These are phyloP conservation scores for Fusarium irregulare DNA, from an alignment of 2,329 filamentous ascomycete genomes.

Conservation along the genomic window DNA sequence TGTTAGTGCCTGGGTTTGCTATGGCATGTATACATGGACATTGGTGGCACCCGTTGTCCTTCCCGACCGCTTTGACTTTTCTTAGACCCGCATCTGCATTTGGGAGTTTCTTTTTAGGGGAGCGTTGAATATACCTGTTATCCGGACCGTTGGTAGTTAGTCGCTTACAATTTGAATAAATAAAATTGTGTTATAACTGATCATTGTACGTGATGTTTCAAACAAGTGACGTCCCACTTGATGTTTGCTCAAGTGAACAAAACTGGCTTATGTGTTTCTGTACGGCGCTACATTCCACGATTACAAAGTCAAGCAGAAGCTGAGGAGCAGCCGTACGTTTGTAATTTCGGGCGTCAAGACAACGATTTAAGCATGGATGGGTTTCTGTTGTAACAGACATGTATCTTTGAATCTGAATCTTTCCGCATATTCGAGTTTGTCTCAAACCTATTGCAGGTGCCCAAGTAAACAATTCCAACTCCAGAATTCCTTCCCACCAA, in stretches of 20 bases:
- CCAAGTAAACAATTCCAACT: constrained; percentile 36
- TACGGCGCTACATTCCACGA: not conserved
- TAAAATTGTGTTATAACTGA: not conserved
- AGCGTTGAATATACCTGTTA: constrained; percentile 29
- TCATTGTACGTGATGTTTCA: not conserved
- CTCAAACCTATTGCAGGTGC: constrained; percentile 31
- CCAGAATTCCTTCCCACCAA: constrained; percentile 37
- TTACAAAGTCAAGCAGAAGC: not conserved
- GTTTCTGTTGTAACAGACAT: constrained; percentile 15
- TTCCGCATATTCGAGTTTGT: constrained; percentile 26
- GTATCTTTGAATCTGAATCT: constrained; percentile 27
- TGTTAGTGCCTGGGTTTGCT: constrained; percentile 96
- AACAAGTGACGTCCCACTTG: constrained; percentile 1
- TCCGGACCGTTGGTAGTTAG: constrained; percentile 11
- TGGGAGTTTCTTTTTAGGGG: constrained; percentile 30
- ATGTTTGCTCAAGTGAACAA: constrained; percentile 18
- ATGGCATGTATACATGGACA: constrained; percentile 93
- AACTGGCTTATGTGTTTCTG: not conserved
- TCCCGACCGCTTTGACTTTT: constrained; percentile 84
- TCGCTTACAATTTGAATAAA: constrained; percentile 17
- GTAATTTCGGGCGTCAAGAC: constrained; percentile 21
- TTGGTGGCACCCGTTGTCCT: constrained; percentile 86
- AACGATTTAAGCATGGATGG: constrained; percentile 34
- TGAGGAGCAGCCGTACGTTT: constrained; percentile 20
- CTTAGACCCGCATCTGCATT: constrained; percentile 38